Evolutionary conservation across 2,329 filamentous ascomycete species (phyloP).

Genomic region (Trichoderma endophyticum): DNA sequence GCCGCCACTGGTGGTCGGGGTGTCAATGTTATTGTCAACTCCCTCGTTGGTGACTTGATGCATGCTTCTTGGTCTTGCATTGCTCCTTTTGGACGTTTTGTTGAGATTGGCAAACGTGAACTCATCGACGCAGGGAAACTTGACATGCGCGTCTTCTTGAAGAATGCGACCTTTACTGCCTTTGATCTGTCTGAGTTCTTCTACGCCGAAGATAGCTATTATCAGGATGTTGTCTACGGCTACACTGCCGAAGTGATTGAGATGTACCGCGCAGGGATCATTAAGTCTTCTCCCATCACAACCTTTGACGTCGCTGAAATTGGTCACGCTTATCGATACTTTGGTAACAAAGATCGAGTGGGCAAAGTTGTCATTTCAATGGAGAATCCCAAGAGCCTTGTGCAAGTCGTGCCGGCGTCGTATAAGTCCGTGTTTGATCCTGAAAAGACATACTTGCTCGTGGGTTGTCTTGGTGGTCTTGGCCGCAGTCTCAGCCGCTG

Average conservation of each 20-base stretch:
- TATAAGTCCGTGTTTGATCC: slow-evolving; percentile 20
- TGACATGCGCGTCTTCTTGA: slow-evolving; percentile 4
- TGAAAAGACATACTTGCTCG: slow-evolving; percentile 21
- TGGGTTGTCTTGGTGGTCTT: slow-evolving; percentile 34
- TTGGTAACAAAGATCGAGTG: slow-evolving; percentile 24
- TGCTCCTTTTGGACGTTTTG: slow-evolving; percentile 13
- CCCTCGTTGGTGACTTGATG: slow-evolving; percentile 19
- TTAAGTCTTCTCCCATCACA: background rate
- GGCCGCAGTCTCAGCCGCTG: slow-evolving; percentile 30
- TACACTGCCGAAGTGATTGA: slow-evolving; percentile 13
- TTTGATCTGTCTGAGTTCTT: slow-evolving; percentile 23
- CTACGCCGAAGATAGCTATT: background rate
- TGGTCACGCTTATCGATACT: slow-evolving; percentile 22
- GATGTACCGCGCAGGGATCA: background rate
- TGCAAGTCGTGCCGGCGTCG: background rate
- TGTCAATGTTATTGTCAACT: slow-evolving; percentile 33
- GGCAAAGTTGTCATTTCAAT: slow-evolving; percentile 36
- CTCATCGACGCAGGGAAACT: background rate
- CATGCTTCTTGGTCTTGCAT: background rate
- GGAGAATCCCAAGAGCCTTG: slow-evolving; percentile 16
- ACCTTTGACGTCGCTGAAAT: slow-evolving; percentile 1
- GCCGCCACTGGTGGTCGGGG: slow-evolving; percentile 24
- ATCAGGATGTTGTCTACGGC: background rate
- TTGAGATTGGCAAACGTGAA: slow-evolving; percentile 16
- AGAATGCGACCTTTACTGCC: slow-evolving; percentile 10